These are phyloP conservation scores for Geotrichum carabidarum DNA, from an alignment of 1,139 yeast genomes.

Conservation along the genomic window DNA sequence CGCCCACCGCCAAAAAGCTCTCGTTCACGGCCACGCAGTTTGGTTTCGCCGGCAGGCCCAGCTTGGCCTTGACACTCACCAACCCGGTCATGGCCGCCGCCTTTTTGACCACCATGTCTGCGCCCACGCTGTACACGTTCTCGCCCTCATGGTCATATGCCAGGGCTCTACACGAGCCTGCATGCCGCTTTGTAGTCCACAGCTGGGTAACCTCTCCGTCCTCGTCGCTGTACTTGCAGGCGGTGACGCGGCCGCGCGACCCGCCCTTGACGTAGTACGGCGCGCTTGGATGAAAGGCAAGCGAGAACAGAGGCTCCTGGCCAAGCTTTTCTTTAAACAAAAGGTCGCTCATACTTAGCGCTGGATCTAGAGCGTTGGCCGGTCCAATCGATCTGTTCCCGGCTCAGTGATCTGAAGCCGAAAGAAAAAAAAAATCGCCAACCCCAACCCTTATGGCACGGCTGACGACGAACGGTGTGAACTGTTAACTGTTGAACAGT, in stretches of 20 bases:
- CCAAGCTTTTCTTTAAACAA: constrained; percentile 29
- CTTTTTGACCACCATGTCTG: constrained; percentile 72
- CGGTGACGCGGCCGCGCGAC: constrained; percentile 67
- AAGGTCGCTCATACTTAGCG: constrained; percentile 6
- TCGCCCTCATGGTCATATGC: constrained; percentile 63
- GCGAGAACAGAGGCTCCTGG: constrained; percentile 57
- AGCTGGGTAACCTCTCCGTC: constrained; percentile 36
- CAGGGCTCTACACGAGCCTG: constrained; percentile 77
- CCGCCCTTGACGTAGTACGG: constrained; percentile 66
- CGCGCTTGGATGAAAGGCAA: constrained; percentile 74
- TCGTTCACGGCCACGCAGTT: constrained; percentile 60
- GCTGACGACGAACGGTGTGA: too few species aligned
- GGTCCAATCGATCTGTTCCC: not conserved
- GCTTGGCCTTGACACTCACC: constrained; percentile 53
- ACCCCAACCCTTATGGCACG: too few species aligned
- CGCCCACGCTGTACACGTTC: constrained; percentile 55
- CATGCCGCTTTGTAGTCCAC: constrained; percentile 90
- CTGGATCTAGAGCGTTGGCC: not conserved
- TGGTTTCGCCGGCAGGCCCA: constrained; percentile 47
- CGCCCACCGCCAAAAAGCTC: constrained; percentile 66
- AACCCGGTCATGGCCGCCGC: constrained; percentile 71
- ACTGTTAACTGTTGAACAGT: too few species aligned
- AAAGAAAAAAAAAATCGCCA: not conserved
- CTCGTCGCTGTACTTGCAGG: constrained; percentile 40
- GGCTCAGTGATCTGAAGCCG: not conserved